Conservation (phyloP, 2,329 filamentous ascomycete species). For the Teratosphaeria viscida region DNA sequence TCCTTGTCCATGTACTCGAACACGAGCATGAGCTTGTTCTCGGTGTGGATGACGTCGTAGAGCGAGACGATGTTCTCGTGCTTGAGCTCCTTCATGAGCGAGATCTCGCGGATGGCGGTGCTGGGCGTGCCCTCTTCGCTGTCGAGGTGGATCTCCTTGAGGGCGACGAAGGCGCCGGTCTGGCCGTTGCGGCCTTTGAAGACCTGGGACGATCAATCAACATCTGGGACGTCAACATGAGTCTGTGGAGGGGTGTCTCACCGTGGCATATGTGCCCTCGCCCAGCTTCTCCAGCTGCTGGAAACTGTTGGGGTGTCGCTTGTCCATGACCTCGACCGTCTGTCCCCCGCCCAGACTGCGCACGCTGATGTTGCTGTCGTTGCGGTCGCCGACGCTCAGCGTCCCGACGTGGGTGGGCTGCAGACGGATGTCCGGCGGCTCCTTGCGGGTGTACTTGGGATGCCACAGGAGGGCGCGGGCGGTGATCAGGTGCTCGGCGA, state of each 20-base stretch:
- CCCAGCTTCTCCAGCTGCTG: constrained; percentile 98
- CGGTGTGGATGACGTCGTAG: constrained; percentile 97
- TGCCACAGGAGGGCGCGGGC: constrained; percentile 42
- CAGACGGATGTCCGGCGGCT: constrained; percentile 35
- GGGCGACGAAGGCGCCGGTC: constrained; percentile 87
- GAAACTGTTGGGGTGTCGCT: constrained; percentile 92
- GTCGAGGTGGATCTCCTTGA: constrained; percentile 98
- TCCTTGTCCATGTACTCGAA: constrained; percentile 99
- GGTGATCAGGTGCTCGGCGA: constrained; percentile 38
- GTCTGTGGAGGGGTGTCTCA: constrained; percentile 34
- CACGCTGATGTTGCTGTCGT: constrained; percentile 43
- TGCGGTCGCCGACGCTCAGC: constrained; percentile 35
- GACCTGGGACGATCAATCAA: constrained; percentile 47
- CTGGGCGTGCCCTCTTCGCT: constrained; percentile 96
- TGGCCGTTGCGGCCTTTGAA: constrained; percentile 98
- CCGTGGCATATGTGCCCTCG: constrained; percentile 96
- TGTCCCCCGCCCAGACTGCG: constrained; percentile 36
- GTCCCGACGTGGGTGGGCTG: constrained; percentile 40
- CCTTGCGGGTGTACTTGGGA: constrained; percentile 33
- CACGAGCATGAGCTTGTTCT: constrained; percentile 99
- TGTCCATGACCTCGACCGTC: constrained; percentile 58
- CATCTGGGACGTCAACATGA: too few relatives aligned
- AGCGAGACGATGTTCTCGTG: constrained; percentile 97
- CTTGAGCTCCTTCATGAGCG: constrained; percentile 98
- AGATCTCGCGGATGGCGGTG: constrained; percentile 96